Conservation (phyloP, 2,329 filamentous ascomycete genomes). For the Cladosporium sp. region DNA sequence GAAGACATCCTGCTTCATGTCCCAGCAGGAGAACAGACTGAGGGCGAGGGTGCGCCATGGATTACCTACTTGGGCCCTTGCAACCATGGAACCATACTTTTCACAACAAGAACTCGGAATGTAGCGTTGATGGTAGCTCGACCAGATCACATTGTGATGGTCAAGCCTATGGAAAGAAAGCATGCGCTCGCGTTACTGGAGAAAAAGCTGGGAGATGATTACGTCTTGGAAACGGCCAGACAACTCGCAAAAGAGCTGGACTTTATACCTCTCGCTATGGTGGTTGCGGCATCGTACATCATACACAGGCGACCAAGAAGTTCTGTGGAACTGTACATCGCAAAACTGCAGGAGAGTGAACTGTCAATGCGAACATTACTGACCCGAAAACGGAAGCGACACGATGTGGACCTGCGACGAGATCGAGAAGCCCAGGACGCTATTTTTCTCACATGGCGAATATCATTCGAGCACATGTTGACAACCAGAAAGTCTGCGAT, state of each 20-base stretch:
- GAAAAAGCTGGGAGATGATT: neutral
- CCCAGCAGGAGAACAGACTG: neutral
- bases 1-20: neutral
- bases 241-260: conserved; percentile 31
- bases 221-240: neutral
- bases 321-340: conserved; percentile 44
- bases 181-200: conserved; percentile 1
- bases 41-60: neutral
- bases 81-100: neutral
- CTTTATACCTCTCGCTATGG: conserved; percentile 40
- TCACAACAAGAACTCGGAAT: neutral
- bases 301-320: conserved; percentile 29
- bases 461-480: conserved; percentile 30
- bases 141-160: neutral
- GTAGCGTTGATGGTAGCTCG: neutral
- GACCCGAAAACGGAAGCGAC: neutral
- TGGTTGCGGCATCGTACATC: conserved; percentile 41
- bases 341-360: conserved; percentile 37
- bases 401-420: conserved; percentile 20
- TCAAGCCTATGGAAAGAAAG: conserved; percentile 4
- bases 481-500: conserved; percentile 36
- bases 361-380: conserved; percentile 30
- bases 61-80: neutral
- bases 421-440: conserved; percentile 25
- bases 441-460: conserved; percentile 30